A percentile compares a stretch with the other conserved stretches of the same genome.
Conservation (phyloP, 1,139 yeast genomes). For the Geotrichum restrictum region DNA sequence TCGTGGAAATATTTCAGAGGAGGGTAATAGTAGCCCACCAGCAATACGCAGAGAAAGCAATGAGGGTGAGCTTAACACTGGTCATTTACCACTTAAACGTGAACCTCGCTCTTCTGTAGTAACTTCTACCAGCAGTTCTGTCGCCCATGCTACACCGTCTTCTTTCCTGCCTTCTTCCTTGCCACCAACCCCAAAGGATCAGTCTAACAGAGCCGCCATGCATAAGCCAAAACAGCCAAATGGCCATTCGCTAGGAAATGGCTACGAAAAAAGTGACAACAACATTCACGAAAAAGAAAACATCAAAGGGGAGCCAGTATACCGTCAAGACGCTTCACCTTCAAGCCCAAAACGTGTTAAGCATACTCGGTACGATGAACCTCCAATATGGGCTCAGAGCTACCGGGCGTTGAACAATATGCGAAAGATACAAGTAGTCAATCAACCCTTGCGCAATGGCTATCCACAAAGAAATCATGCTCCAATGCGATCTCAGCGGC, state of each 20-base stretch:
- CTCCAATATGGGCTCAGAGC: conserved; percentile 76
- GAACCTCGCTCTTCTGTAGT: neutral
- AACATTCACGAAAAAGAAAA: neutral
- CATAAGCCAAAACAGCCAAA: neutral
- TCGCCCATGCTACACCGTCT: neutral
- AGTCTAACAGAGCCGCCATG: neutral
- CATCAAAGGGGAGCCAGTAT: neutral
- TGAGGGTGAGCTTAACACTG: neutral
- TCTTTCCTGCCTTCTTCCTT: neutral
- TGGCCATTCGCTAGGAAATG: neutral
- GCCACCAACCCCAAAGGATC: conserved; percentile 7
- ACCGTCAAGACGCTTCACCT: neutral
- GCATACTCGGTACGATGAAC: conserved; percentile 60
- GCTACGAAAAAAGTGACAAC: neutral
- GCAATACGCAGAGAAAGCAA: neutral
- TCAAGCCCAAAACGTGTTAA: conserved; percentile 33
- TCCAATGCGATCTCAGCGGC: neutral
- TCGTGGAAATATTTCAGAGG: neutral
- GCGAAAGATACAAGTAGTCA: conserved; percentile 49
- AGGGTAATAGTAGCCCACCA: conserved; percentile 14
- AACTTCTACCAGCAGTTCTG: neutral
- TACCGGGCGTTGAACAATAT: conserved; percentile 4
- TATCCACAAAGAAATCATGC: neutral
- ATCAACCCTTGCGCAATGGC: neutral
- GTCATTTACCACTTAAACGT: conserved; percentile 10